A percentile compares a stretch with the other conserved stretches of the same genome.
These are phyloP conservation scores for Aspergillus baeticus DNA, from an alignment of 495 filamentous ascomycete species.

Conservation along the genomic window DNA sequence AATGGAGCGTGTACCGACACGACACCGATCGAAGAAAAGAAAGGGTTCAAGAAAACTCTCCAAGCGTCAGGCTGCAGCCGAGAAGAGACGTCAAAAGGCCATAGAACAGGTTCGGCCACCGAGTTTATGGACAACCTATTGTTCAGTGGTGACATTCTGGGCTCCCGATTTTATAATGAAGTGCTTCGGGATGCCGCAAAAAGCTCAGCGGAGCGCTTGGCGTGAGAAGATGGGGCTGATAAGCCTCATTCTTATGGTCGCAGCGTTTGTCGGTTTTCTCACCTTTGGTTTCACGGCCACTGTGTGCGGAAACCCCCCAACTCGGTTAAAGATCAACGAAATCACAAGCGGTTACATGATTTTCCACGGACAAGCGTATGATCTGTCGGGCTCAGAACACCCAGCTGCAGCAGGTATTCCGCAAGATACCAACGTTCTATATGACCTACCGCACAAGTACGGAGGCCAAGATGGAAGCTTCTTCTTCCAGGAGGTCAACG, in stretches of 20 bases:
- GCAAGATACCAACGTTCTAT: conserved; percentile 69
- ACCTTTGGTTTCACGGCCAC: conserved; percentile 94
- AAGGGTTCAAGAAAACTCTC: conserved; percentile 52
- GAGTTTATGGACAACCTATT: conserved; percentile 94
- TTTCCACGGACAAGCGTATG: conserved; percentile 87
- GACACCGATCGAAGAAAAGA: conserved; percentile 45
- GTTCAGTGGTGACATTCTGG: conserved; percentile 91
- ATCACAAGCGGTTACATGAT: conserved; percentile 87
- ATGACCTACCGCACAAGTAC: conserved; percentile 74
- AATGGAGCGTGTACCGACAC: conserved; percentile 45
- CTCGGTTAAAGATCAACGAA: conserved; percentile 76
- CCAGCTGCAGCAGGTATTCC: conserved; percentile 78
- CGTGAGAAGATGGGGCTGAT: conserved; percentile 98
- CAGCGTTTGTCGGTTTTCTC: conserved; percentile 87
- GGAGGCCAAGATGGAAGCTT: conserved; percentile 93
- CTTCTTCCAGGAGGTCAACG: conserved; percentile 98
- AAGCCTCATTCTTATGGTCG: conserved; percentile 87
- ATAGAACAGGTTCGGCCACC: conserved; percentile 72
- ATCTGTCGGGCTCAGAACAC: conserved; percentile 72
- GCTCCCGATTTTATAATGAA: conserved; percentile 78
- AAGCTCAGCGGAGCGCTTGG: conserved; percentile 91
- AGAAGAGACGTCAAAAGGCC: conserved; percentile 62
- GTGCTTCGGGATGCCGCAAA: conserved; percentile 85
- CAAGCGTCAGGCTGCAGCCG: conserved; percentile 49
- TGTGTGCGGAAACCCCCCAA: conserved; percentile 70